Percentiles rank a stretch among this genome's conserved stretches.
phyloP scores from a whole-genome alignment of 140 eudicot genomes.

The Bidens hawaiensis region DNA sequence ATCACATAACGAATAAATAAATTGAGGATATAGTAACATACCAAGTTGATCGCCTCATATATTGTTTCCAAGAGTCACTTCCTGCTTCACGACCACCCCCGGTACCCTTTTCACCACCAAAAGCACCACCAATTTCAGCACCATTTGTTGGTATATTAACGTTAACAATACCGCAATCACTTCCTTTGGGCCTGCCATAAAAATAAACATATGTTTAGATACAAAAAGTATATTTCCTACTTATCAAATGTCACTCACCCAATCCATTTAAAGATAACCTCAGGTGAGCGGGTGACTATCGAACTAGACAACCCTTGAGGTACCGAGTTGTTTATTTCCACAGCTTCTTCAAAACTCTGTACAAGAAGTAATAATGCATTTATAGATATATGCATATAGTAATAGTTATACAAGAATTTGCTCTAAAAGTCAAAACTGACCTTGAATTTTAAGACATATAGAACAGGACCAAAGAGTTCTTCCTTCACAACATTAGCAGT shows the following conservation, averaged over 20 bases:
- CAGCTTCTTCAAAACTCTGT: constrained; percentile 87
- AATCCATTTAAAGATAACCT: constrained; percentile 81
- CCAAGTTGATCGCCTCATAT: constrained; percentile 47
- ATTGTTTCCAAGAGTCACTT: constrained; percentile 75
- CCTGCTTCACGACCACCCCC: constrained; percentile 99
- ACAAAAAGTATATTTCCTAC: background rate
- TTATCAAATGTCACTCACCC: constrained; percentile 45
- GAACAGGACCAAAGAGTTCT: constrained; percentile 88
- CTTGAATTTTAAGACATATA: constrained; percentile 84
- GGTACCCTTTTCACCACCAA: constrained; percentile 95
- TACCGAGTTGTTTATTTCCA: constrained; percentile 86
- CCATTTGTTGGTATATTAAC: constrained; percentile 91
- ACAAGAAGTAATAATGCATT: background rate
- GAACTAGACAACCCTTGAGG: constrained; percentile 97
- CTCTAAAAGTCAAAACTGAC: constrained; percentile 31
- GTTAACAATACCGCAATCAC: constrained; percentile 96
- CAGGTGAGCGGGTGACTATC: constrained; percentile 79
- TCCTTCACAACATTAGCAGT: constrained; percentile 77
- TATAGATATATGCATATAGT: background rate
- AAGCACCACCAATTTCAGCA: constrained; percentile 98
- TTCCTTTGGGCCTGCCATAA: constrained; percentile 76
- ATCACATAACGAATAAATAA: constrained; percentile 41
- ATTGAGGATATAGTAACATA: constrained; percentile 40
- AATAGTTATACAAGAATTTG: background rate
- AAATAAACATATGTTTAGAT: background rate